A percentile compares a stretch with the other conserved stretches of the same genome.
phyloP scores from a whole-genome alignment of 2,329 filamentous ascomycete genomes.

The Teratosphaeria gauchensis region DNA sequence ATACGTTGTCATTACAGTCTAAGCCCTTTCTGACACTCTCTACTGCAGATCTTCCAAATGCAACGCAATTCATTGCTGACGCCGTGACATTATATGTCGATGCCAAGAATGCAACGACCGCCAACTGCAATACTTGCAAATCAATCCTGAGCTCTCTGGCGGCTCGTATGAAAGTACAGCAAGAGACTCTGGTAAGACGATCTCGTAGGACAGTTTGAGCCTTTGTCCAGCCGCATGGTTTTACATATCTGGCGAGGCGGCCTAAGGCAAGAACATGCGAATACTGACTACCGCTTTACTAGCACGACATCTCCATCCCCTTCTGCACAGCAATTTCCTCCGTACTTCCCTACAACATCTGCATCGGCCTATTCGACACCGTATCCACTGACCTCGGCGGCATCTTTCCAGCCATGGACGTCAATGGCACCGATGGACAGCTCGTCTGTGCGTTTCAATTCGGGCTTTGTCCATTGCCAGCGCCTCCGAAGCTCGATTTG shows the following conservation, averaged over 20 bases:
- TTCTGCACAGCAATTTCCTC: neutral
- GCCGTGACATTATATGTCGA: neutral
- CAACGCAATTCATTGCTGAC: neutral
- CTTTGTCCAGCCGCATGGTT: neutral
- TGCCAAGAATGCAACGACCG: neutral
- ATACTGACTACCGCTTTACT: neutral
- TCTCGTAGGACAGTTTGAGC: neutral
- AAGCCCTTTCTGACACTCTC: neutral
- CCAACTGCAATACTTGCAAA: neutral
- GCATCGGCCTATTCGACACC: neutral
- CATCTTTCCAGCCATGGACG: constrained; percentile 23
- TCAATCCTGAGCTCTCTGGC: neutral
- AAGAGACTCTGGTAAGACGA: neutral
- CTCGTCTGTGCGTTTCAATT: constrained; percentile 44
- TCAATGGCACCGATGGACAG: constrained; percentile 44
- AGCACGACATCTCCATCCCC: neutral
- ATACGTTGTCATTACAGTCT: neutral
- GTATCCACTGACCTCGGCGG: neutral
- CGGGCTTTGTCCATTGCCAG: constrained; percentile 35
- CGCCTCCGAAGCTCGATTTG: constrained; percentile 29
- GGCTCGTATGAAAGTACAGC: neutral
- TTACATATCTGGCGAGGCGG: neutral
- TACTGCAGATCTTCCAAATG: neutral
- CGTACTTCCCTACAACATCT: neutral
- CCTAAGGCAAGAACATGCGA: neutral